These are phyloP conservation scores for Cyclocybe aegerita DNA, from an alignment of 768 basidiomycete species.

Conservation along the genomic window DNA sequence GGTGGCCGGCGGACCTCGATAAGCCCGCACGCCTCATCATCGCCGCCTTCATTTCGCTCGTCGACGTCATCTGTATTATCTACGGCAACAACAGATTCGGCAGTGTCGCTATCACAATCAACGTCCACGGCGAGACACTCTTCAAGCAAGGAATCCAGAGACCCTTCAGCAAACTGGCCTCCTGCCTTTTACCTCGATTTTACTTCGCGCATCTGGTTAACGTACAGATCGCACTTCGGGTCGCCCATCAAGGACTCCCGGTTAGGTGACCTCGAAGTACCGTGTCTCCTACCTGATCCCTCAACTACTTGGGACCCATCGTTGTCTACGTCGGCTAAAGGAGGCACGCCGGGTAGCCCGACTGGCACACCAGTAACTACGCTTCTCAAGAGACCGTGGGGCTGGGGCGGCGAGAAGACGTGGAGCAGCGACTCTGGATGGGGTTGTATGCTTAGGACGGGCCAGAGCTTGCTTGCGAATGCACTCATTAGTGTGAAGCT, in stretches of 20 bases:
- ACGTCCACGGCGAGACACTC: slow-evolving; percentile 2
- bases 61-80: slow-evolving; percentile 29
- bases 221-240: slow-evolving; percentile 85
- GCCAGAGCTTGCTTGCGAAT: slow-evolving; percentile 36
- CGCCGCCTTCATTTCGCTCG: slow-evolving; percentile 46
- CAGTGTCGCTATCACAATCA: slow-evolving; percentile 20
- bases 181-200: slow-evolving; percentile 88
- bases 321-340: no score
- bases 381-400: slow-evolving; percentile 55
- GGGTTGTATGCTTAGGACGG: slow-evolving; percentile 39
- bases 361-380: slow-evolving; percentile 14
- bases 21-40: slow-evolving; percentile 15
- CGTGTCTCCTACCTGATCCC: no score
- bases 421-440: slow-evolving; percentile 46
- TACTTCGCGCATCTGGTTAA: slow-evolving; percentile 85
- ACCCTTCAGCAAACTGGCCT: slow-evolving; percentile 66
- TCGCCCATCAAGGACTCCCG: slow-evolving; percentile 67
- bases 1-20: not conserved
- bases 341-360: slow-evolving; percentile 24
- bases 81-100: slow-evolving; percentile 19
- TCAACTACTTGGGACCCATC: no score
- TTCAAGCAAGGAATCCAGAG: slow-evolving; percentile 12
- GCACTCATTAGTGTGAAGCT: slow-evolving; percentile 59
- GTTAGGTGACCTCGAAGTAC: slow-evolving; percentile 30
- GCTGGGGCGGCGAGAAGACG: slow-evolving; percentile 73